phyloP scores from a whole-genome alignment of 2,329 filamentous ascomycete species.

The Colletotrichum euphorbiae region DNA sequence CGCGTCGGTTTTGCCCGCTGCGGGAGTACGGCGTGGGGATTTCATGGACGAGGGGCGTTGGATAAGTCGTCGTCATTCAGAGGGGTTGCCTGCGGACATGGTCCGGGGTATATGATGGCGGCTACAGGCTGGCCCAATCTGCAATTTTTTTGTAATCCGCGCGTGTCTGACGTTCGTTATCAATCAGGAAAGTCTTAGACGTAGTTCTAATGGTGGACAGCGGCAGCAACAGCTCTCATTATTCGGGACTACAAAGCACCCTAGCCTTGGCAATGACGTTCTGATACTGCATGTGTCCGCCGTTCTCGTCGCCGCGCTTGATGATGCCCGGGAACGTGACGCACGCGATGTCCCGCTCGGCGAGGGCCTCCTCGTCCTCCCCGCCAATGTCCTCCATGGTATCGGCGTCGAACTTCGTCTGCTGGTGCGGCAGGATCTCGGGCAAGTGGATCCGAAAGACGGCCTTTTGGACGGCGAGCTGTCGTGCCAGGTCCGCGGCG shows the following conservation, averaged over 20 bases:
- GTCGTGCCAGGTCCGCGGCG: constrained; percentile 67
- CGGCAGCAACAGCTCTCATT: constrained; percentile 38
- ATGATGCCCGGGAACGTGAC: constrained; percentile 73
- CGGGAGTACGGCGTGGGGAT: background rate
- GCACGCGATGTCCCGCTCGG: constrained; percentile 67
- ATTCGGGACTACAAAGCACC: constrained; percentile 68
- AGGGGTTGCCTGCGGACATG: background rate
- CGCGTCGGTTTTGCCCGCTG: constrained; percentile 5
- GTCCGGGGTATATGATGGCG: background rate
- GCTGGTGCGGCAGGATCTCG: constrained; percentile 62
- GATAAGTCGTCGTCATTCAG: constrained; percentile 12
- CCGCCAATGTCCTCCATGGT: constrained; percentile 76
- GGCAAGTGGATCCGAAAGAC: constrained; percentile 69
- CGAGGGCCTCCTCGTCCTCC: constrained; percentile 67
- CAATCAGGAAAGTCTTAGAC: background rate
- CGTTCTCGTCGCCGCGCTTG: constrained; percentile 74
- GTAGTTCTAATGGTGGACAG: background rate
- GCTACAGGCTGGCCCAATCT: background rate
- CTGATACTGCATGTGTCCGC: constrained; percentile 68
- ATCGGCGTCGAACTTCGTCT: constrained; percentile 65
- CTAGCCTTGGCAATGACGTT: constrained; percentile 76
- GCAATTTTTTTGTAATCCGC: constrained; percentile 2
- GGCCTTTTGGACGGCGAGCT: constrained; percentile 69
- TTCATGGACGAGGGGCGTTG: background rate
- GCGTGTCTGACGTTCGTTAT: background rate